These are phyloP conservation scores for Eudorina sp. DNA, from an alignment of 139 green algal species.

Conservation along the genomic window DNA sequence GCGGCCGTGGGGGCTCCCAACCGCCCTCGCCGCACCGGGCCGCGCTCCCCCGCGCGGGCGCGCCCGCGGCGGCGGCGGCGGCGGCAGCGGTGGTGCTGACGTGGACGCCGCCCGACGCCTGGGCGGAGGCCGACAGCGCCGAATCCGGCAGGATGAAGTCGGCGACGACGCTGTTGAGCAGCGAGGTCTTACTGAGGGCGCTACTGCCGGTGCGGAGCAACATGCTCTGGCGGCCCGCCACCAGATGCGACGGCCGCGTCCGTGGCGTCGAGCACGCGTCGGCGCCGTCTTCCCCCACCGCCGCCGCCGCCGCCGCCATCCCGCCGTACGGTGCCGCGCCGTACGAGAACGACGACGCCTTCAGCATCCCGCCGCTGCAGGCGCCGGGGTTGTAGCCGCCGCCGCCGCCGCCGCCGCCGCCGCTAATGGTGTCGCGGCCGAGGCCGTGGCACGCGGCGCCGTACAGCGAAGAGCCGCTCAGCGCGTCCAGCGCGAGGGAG, in stretches of 20 bases:
- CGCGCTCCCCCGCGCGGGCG: too few relatives aligned
- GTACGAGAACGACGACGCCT: background rate
- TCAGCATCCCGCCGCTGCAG: background rate
- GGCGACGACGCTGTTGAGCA: background rate
- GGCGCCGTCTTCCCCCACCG: background rate
- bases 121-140: background rate
- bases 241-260: background rate
- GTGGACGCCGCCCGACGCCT: background rate
- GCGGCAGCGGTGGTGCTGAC: too few relatives aligned
- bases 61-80: too few relatives aligned
- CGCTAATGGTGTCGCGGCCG: background rate
- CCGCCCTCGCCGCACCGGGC: too few relatives aligned
- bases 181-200: background rate
- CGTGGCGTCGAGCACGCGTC: background rate
- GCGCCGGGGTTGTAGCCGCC: background rate
- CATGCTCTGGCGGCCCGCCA: background rate
- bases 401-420: background rate
- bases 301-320: background rate
- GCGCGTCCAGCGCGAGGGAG: background rate
- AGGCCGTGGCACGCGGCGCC: background rate
- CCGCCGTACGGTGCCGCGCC: background rate
- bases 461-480: conserved; percentile 8
- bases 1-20: too few relatives aligned
- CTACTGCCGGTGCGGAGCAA: background rate
- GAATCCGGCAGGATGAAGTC: background rate